Evolutionary conservation across 352 stramenopile species (phyloP).

Genomic region (Phytophthora sp.): DNA sequence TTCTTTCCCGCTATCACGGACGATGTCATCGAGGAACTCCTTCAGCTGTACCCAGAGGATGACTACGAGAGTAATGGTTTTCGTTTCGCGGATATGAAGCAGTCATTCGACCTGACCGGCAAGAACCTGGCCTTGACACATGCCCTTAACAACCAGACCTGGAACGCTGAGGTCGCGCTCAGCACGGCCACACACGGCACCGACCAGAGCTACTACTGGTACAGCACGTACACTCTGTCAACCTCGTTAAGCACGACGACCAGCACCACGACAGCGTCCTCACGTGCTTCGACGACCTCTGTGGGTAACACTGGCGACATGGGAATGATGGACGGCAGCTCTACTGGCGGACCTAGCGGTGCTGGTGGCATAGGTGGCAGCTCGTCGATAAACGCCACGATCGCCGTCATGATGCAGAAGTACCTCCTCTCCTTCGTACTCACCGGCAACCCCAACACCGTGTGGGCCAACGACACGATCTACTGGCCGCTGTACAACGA

Average conservation of each 20-base stretch:
- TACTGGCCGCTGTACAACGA: slow-evolving; percentile 36
- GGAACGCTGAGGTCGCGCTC: slow-evolving; percentile 26
- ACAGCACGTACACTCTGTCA: slow-evolving; percentile 34
- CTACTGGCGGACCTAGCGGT: slow-evolving; percentile 6
- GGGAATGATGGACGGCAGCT: slow-evolving; percentile 19
- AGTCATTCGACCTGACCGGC: slow-evolving; percentile 26
- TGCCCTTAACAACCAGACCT: slow-evolving; percentile 27
- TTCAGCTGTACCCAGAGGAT: slow-evolving; percentile 29
- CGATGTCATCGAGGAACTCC: slow-evolving; percentile 22
- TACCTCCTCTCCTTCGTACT: slow-evolving; percentile 36
- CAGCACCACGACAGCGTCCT: slow-evolving; percentile 14
- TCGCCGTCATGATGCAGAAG: slow-evolving; percentile 37
- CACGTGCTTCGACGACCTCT: neutral
- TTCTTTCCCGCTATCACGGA: slow-evolving; percentile 34
- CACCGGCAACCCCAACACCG: slow-evolving; percentile 27
- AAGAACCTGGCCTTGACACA: slow-evolving; percentile 36
- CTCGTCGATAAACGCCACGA: slow-evolving; percentile 23
- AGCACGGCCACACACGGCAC: slow-evolving; percentile 21
- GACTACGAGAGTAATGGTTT: slow-evolving; percentile 28
- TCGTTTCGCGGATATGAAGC: slow-evolving; percentile 34
- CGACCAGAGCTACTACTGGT: slow-evolving; percentile 38
- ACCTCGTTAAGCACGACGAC: slow-evolving; percentile 33
- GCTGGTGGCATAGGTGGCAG: slow-evolving; percentile 3
- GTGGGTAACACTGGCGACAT: slow-evolving; percentile 7
- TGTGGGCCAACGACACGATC: slow-evolving; percentile 31